Base-by-base conservation (phyloP, 495 filamentous ascomycete genomes). In the Elaphomyces granulatus region DNA sequence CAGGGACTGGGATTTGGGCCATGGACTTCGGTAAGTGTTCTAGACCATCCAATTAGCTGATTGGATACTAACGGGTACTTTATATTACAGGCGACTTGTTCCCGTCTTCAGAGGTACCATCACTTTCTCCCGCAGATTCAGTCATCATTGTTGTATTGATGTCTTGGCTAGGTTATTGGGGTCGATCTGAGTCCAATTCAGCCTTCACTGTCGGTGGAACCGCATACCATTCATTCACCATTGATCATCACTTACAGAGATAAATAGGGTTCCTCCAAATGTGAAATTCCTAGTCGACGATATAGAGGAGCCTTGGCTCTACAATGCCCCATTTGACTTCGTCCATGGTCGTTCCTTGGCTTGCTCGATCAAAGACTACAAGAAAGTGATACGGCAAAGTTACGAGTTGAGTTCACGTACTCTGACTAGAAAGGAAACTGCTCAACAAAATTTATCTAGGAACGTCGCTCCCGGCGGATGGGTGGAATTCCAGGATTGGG, bases 171-270 rank as follows among this genome's bases (percentile, higher is more conserved):
- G 35, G 48, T 68, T 17, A 43, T 56, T 1, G 63, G 64, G 1
- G 58, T 52, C 17, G 72, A 77, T 43, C 60, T 73, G 2, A 70
- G 65, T 31, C 64, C 69, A 2, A 74, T 72, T 41, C 68, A 74
- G 41, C 67, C 66, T 9, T 42, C 46, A 23, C n/a, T n/a, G n/a
- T n/a, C n/a, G 68, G 55, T 34, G 4, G 26, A 8, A 10, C 3
- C 15, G 20, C 23, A 42, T 63, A 47, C 28, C 43, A 34, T 32
- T 30, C n/a, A 9, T 35, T 38, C 20, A 8, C 41, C 17, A 35
- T 8, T 45, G 23, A 38, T 34, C 32, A 28, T 48, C 15, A 36
- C 44, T 28, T 15, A 43, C 21, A 28, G 16, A n/a, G n/a, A n/a
- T n/a, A 4, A 2, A 41, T 35, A 52, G 59, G 50, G 49, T 60